These are phyloP conservation scores for Litsea cubeba DNA, from an alignment of 164 flowering plant genomes.

Conservation along the genomic window DNA sequence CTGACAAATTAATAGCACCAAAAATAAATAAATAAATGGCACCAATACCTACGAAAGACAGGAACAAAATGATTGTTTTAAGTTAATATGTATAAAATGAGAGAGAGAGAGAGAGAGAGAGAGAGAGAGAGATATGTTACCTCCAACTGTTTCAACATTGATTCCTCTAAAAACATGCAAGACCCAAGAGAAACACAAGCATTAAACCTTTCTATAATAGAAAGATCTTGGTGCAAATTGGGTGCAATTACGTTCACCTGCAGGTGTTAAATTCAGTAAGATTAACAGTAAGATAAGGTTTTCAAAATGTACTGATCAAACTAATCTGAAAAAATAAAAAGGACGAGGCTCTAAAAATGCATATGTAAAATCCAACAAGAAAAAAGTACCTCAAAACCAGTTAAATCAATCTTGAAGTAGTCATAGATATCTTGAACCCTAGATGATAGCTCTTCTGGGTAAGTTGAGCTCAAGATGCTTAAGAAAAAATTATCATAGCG, in stretches of 20 bases:
- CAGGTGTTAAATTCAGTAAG: slow-evolving; percentile 11
- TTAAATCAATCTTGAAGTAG: slow-evolving; percentile 38
- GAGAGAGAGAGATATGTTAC: slow-evolving; percentile 26
- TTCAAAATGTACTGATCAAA: not conserved
- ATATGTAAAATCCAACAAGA: not conserved
- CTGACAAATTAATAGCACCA: not conserved
- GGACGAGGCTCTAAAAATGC: not conserved
- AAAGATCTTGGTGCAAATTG: slow-evolving; percentile 14
- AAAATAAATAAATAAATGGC: not conserved
- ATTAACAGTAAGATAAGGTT: not conserved
- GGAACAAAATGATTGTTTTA: too few species aligned
- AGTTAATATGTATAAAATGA: not conserved
- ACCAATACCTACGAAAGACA: too few species aligned
- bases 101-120: too few species aligned
- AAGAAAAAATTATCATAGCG: slow-evolving; percentile 14
- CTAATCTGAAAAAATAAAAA: not conserved
- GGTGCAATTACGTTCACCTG: slow-evolving; percentile 49
- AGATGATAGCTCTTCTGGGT: slow-evolving; percentile 15
- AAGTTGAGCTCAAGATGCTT: slow-evolving; percentile 16
- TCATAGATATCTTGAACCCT: slow-evolving; percentile 54
- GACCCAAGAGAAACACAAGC: slow-evolving; percentile 34
- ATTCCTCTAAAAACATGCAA: slow-evolving; percentile 66
- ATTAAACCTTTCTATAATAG: slow-evolving; percentile 48
- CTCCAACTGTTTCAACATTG: slow-evolving; percentile 53
- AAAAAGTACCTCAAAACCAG: slow-evolving; percentile 50